phyloP scores from a whole-genome alignment of 805 yeast species.

The Candida berthetii region DNA sequence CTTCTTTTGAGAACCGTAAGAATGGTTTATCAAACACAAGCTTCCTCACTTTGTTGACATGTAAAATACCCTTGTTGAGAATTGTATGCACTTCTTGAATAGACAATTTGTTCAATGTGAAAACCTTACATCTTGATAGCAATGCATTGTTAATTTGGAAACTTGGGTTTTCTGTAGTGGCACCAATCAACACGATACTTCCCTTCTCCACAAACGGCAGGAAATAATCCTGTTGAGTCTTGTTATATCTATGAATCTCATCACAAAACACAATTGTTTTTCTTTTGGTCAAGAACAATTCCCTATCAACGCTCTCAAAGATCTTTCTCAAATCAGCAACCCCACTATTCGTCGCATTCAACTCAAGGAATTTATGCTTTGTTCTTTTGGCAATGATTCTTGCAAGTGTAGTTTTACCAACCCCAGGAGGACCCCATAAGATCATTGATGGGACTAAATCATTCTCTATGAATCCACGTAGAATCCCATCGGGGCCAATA shows the following conservation, averaged over 20 bases:
- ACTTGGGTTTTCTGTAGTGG: constrained; percentile 96
- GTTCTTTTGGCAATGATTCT: constrained; percentile 32
- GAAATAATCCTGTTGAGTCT: constrained; percentile 83
- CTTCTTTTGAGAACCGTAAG: constrained; percentile 46
- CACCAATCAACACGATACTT: constrained; percentile 77
- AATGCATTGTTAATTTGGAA: constrained; percentile 78
- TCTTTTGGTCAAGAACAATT: constrained; percentile 34
- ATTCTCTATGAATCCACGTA: constrained; percentile 56
- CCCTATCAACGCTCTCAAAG: constrained; percentile 35
- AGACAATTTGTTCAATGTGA: constrained; percentile 53
- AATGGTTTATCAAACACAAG: constrained; percentile 42
- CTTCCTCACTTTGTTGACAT: constrained; percentile 54
- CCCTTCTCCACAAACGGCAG: constrained; percentile 84
- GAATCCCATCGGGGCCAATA: constrained; percentile 55
- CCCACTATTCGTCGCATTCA: constrained; percentile 79
- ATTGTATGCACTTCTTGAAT: constrained; percentile 45
- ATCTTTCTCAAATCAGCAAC: constrained; percentile 59
- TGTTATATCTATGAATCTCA: constrained; percentile 86
- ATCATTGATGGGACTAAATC: constrained; percentile 79
- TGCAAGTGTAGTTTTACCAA: constrained; percentile 83
- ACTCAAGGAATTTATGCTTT: constrained; percentile 54
- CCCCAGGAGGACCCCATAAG: constrained; percentile 95
- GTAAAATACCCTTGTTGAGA: constrained; percentile 49
- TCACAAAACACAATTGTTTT: constrained; percentile 78
- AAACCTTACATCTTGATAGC: constrained; percentile 77